These are phyloP conservation scores for Trichophyton verrucosum DNA, from an alignment of 2,329 filamentous ascomycete genomes.

Conservation along the genomic window DNA sequence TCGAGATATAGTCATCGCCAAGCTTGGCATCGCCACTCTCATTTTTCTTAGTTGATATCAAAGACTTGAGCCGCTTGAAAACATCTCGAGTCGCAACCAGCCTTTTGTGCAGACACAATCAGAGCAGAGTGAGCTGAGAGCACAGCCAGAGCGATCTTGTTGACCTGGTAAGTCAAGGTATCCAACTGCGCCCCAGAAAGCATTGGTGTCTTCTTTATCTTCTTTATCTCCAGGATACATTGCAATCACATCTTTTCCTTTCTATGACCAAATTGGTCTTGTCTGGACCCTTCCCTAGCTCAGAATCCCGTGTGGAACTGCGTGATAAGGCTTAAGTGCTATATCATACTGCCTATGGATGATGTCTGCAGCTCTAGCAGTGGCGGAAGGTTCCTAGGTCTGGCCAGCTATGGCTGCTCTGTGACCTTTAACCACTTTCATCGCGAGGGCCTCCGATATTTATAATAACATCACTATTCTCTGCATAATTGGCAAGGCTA, in stretches of 20 bases:
- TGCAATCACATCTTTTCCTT: neutral
- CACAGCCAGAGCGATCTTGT: neutral
- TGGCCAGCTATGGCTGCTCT: neutral
- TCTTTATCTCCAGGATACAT: neutral
- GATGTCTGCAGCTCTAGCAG: neutral
- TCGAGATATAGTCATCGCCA: neutral
- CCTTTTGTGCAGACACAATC: neutral
- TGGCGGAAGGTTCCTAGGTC: neutral
- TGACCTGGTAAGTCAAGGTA: neutral
- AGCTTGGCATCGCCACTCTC: constrained; percentile 2
- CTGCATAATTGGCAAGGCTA: neutral
- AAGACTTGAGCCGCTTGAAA: neutral
- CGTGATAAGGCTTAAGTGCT: neutral
- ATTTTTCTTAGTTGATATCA: neutral
- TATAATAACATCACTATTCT: neutral
- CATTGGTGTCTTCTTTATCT: too few relatives aligned
- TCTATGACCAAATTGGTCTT: neutral
- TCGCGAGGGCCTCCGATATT: neutral
- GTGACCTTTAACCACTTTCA: neutral
- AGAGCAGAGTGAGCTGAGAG: neutral
- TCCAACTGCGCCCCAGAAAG: neutral
- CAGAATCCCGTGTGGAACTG: neutral
- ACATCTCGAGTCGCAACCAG: neutral
- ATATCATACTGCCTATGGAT: neutral
- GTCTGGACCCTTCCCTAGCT: neutral